Evolutionary conservation across 164 flowering plant species (phyloP), one percentile per base, ranked within the genome.

Genomic region (Vitis labrusca): DNA sequence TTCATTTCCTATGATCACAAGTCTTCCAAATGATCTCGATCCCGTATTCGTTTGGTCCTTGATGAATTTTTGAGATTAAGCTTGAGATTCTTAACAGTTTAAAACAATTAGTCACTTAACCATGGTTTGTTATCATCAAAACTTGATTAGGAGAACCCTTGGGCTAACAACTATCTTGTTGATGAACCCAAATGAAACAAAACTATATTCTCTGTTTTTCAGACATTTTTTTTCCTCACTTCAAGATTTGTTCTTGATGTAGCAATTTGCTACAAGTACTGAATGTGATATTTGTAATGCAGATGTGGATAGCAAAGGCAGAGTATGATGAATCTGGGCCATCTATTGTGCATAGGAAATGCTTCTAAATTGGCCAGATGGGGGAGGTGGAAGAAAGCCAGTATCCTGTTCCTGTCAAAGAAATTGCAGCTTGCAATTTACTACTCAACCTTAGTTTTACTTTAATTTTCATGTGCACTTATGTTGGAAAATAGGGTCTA

Each of bases 291-390:
- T 67, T 52, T 61, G 54, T 10, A 15, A 27, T 67, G 76, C 83
- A 83, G 86, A 83, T 83, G 86, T 83, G 86, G 84, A 83, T 83
- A 68, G 82, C 82, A 2, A 79, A 79, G 73, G 80, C 80, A 8
- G 82, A 79, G 69, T 79, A 79, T 32, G 82, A 79, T 59, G 82
- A 76, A 64, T 76, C 82, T 44, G 82, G 82, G 8, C 82, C 82
- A 7, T 79, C 82, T 1, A 79, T 76, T 56, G 82, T 79, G 70
- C 82, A 79, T 65, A 74, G 82, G 78, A 80, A 80, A 58, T 83
- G 86, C 81, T 79, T 83, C 74, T 83, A 60, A 75, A 29, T 61
- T 50, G 48, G n/a, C 19, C 17, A 50, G 59, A 47, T 14, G 63
- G 48, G 37, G 63, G 59, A 17, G 23, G 19, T 49, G 29, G 74